Base-by-base conservation (phyloP, 2,329 filamentous ascomycete genomes). In the Scedosporium apiospermum region DNA sequence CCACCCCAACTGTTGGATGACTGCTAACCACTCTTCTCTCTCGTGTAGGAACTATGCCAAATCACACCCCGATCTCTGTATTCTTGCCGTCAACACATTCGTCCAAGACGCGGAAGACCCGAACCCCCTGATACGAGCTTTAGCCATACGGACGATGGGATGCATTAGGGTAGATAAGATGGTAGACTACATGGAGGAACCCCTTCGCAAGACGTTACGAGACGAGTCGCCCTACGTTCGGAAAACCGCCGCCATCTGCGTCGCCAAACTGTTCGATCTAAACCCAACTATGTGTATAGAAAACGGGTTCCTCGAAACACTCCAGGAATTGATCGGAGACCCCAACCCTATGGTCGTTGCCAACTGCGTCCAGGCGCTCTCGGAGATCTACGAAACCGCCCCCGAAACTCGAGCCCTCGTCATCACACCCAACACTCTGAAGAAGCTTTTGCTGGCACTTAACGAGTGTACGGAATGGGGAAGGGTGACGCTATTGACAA, bases 381-480 rank as follows among this genome's bases (percentile, higher is more conserved):
- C 90, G 7, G 95, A 99, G 73, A 99, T 99, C 71, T 82, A 83
- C 68, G 93, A 99, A 73, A 86, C 91, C 0, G 90, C 93, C 0
- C 95, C 95, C 10, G 93, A 98, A 74, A 97, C 93, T 1, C 87
- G 86, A 66, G 95, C 93, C 4, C 80, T 99, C 62, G 81, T 91
- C 58, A 88, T 99, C 65, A 96, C 89, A 1, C 83, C 91, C 2
- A 82, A 86, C 64, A 93, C 88, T 3, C 79, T 99, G 66, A 97
- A 97, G 80, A 99, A 98, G 78, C 86, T 99, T 76, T 80, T 99
- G 57, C 90, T 98, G 86, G 95, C 95, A 0, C 79, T 99, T 68
- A 98, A 96, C 71, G 95, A 99, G 75, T 99, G 95, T 73, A 99
- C 95, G 0, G 95, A 99, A 78, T 99, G 95, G 95, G 95, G 95